A percentile compares a stretch with the other conserved stretches of the same genome.
These are phyloP conservation scores for Aspergillus sp. DNA, from an alignment of 2,329 filamentous ascomycete genomes.

Conservation along the genomic window DNA sequence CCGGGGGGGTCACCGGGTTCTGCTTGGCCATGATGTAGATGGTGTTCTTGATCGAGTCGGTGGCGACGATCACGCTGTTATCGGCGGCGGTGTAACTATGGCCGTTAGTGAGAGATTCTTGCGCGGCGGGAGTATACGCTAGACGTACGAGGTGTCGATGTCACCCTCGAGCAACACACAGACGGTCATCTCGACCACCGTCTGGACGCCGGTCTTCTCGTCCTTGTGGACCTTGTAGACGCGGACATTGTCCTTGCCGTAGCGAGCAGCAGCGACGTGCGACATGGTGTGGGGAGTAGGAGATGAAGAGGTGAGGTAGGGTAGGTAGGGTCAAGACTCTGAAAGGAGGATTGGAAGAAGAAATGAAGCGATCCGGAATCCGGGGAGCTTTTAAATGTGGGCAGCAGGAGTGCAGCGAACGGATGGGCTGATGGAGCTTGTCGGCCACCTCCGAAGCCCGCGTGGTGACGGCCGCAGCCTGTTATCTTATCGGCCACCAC, in stretches of 20 bases:
- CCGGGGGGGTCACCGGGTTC: slow-evolving; percentile 85
- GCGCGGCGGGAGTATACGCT: neutral
- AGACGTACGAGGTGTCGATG: slow-evolving; percentile 73
- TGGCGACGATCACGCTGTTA: slow-evolving; percentile 93
- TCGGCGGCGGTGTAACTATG: slow-evolving; percentile 90
- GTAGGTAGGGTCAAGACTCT: neutral
- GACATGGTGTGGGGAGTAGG: slow-evolving; percentile 29
- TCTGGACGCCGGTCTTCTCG: slow-evolving; percentile 72
- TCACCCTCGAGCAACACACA: slow-evolving; percentile 89
- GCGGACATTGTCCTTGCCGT: slow-evolving; percentile 89
- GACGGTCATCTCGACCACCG: slow-evolving; percentile 92
- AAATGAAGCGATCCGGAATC: neutral
- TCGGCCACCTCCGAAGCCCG: slow-evolving; percentile 42
- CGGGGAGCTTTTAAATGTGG: slow-evolving; percentile 10
- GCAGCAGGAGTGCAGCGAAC: slow-evolving; percentile 9
- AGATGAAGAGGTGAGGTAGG: neutral
- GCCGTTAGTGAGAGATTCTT: neutral
- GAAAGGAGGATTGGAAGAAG: neutral
- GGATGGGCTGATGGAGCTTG: slow-evolving; percentile 20
- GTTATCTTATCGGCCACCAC: slow-evolving; percentile 30
- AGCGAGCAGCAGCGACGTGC: slow-evolving; percentile 46
- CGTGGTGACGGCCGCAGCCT: slow-evolving; percentile 24
- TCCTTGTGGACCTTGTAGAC: slow-evolving; percentile 92
- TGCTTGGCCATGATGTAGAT: slow-evolving; percentile 94
- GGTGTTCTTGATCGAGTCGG: slow-evolving; percentile 98